Percentiles rank a stretch among this genome's conserved stretches.
Conservation (phyloP, 495 filamentous ascomycete species). For the Astrothelium macrocarpum region DNA sequence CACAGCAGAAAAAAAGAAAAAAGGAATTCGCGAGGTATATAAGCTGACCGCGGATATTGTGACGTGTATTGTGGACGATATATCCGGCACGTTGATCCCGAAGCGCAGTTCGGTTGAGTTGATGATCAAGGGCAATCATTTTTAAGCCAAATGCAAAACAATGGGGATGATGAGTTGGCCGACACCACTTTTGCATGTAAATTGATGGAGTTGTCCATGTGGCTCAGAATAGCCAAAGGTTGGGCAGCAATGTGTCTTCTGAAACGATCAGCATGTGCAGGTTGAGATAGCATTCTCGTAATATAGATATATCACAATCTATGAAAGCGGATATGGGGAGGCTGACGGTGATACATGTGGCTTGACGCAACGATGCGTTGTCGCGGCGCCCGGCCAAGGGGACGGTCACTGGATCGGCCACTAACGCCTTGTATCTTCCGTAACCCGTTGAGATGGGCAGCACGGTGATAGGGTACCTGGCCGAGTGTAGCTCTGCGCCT, state of each 20-base stretch:
- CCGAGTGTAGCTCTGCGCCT: neutral
- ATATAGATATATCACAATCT: neutral
- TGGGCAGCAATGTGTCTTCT: neutral
- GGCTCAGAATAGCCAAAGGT: neutral
- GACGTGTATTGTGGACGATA: neutral
- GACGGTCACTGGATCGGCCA: neutral
- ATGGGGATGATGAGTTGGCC: neutral
- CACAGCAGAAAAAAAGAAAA: neutral
- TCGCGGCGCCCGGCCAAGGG: neutral
- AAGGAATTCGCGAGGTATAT: too few species aligned
- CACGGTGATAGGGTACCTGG: neutral
- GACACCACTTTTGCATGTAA: neutral
- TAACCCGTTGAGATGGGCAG: neutral
- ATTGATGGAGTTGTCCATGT: neutral
- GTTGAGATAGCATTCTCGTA: neutral
- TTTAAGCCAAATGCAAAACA: neutral
- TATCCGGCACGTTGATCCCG: neutral
- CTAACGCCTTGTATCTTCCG: neutral
- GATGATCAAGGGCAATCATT: too few species aligned
- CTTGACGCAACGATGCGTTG: constrained; percentile 3
- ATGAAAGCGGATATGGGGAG: neutral
- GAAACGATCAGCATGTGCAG: neutral
- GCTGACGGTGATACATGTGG: neutral
- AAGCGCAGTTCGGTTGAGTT: too few species aligned
- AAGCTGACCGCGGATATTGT: neutral